Conservation (phyloP, 2,329 filamentous ascomycete genomes). For the Fulvia fulva region DNA sequence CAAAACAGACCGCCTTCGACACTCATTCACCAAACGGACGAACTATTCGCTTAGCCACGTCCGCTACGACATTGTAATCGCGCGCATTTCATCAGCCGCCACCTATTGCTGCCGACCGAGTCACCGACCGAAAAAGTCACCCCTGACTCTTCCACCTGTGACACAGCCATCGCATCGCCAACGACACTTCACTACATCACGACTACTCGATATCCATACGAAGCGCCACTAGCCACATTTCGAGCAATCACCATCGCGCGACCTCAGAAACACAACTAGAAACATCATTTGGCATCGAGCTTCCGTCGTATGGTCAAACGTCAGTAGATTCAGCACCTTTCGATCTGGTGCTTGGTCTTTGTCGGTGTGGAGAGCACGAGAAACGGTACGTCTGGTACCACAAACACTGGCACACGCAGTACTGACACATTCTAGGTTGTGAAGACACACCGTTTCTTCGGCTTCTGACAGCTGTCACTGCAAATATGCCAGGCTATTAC, state of each 20-base stretch:
- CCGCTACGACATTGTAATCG: conserved; percentile 8
- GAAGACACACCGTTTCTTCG: conserved; percentile 40
- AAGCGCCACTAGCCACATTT: conserved; percentile 4
- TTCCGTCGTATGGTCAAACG: conserved; percentile 21
- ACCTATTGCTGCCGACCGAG: background rate
- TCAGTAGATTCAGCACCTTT: conserved; percentile 23
- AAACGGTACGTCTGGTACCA: conserved; percentile 21
- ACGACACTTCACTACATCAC: background rate
- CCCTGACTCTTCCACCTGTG: conserved; percentile 4
- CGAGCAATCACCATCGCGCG: conserved; percentile 6
- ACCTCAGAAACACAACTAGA: conserved; percentile 6
- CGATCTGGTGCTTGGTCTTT: conserved; percentile 22
- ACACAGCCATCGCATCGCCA: conserved; percentile 8
- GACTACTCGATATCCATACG: conserved; percentile 1
- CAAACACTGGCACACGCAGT: conserved; percentile 6
- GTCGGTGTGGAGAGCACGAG: conserved; percentile 24
- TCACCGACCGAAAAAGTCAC: conserved; percentile 5
- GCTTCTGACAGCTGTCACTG: conserved; percentile 31
- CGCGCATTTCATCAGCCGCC: conserved; percentile 3
- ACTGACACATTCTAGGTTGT: conserved; percentile 30
- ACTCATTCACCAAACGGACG: conserved; percentile 20
- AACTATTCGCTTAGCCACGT: conserved; percentile 36
- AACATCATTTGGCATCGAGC: conserved; percentile 10
- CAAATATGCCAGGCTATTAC: conserved; percentile 51
- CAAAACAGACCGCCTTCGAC: conserved; percentile 10